Evolutionary conservation across 1,284 basidiomycete species (phyloP).

Genomic region (Tremellales sp.): DNA sequence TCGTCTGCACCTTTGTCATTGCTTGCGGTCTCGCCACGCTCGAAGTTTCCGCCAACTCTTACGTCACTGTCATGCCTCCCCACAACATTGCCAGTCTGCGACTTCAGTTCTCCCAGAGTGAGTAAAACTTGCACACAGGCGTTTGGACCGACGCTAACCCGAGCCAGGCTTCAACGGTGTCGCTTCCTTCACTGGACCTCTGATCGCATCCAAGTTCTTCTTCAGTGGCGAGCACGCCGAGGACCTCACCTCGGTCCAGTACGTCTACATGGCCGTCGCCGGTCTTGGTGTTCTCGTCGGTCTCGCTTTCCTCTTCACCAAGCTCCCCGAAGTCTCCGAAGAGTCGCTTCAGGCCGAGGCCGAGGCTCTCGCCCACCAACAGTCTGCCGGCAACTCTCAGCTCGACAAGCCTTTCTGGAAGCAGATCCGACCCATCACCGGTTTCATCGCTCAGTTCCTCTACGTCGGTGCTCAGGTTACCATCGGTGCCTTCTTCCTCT

Average conservation of each 20-base stretch:
- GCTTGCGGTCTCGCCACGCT: constrained; percentile 60
- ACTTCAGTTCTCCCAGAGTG: constrained; percentile 75
- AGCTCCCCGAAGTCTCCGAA: constrained; percentile 70
- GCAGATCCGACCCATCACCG: constrained; percentile 65
- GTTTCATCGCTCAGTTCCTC: constrained; percentile 64
- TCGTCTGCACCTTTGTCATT: constrained; percentile 60
- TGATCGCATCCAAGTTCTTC: constrained; percentile 73
- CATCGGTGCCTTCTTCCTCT: constrained; percentile 68
- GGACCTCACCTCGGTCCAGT: constrained; percentile 67
- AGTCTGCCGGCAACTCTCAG: constrained; percentile 38
- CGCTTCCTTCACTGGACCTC: constrained; percentile 70
- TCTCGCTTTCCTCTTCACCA: constrained; percentile 66
- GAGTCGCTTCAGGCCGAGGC: constrained; percentile 40
- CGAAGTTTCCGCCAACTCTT: constrained; percentile 62
- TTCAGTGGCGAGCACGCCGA: constrained; percentile 62
- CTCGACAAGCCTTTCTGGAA: constrained; percentile 59
- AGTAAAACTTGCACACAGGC: too few species aligned
- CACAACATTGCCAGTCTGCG: constrained; percentile 70
- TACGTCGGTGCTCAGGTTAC: constrained; percentile 69
- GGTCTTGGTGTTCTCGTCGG: constrained; percentile 57
- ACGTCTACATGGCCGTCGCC: constrained; percentile 73
- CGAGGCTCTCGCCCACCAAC: constrained; percentile 55
- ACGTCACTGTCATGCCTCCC: constrained; percentile 58
- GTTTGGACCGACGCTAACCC: too few species aligned
- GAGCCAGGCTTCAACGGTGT: constrained; percentile 78